A percentile compares a stretch with the other conserved stretches of the same genome.
phyloP scores from a whole-genome alignment of 1,284 basidiomycete species.

The Afroboletus lepidellus region DNA sequence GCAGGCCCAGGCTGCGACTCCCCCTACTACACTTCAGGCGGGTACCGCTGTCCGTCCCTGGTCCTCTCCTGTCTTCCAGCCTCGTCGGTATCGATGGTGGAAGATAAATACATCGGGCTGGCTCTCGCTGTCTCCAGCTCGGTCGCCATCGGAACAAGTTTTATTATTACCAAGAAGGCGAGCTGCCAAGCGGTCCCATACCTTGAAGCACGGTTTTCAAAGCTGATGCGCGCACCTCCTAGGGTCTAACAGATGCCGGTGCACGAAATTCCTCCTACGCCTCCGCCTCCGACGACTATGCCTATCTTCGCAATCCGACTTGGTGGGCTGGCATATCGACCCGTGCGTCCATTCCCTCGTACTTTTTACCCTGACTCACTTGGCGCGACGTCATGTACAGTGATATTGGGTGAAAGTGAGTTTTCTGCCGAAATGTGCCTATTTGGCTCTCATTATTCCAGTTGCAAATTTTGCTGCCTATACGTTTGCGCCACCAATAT shows the following conservation, averaged over 20 bases:
- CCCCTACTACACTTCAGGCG: slow-evolving; percentile 5
- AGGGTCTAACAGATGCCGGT: slow-evolving; percentile 84
- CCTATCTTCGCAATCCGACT: slow-evolving; percentile 90
- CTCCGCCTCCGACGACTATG: slow-evolving; percentile 72
- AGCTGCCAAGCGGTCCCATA: slow-evolving; percentile 13
- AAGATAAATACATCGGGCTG: slow-evolving; percentile 92
- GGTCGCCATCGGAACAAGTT: slow-evolving; percentile 87
- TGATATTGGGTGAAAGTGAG: slow-evolving; percentile 86
- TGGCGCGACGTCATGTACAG: slow-evolving; percentile 40
- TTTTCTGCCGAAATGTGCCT: slow-evolving; percentile 1
- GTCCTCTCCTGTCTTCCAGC: background rate
- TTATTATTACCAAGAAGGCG: slow-evolving; percentile 97
- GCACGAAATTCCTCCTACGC: slow-evolving; percentile 51
- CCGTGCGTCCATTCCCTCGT: slow-evolving; percentile 54
- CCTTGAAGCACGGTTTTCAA: slow-evolving; percentile 2
- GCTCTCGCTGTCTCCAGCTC: slow-evolving; percentile 81
- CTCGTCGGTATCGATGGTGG: slow-evolving; percentile 53
- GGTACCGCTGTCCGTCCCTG: slow-evolving; percentile 4
- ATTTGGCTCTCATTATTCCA: slow-evolving; percentile 34
- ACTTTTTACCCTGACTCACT: slow-evolving; percentile 1
- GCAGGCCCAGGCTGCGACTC: slow-evolving; percentile 3
- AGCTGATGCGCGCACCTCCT: slow-evolving; percentile 14
- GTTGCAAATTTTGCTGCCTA: slow-evolving; percentile 99
- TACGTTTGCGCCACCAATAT: slow-evolving; percentile 95
- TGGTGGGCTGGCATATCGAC: slow-evolving; percentile 99